Conservation (phyloP, 1,284 basidiomycete species). For the Earliella scabrosa region DNA sequence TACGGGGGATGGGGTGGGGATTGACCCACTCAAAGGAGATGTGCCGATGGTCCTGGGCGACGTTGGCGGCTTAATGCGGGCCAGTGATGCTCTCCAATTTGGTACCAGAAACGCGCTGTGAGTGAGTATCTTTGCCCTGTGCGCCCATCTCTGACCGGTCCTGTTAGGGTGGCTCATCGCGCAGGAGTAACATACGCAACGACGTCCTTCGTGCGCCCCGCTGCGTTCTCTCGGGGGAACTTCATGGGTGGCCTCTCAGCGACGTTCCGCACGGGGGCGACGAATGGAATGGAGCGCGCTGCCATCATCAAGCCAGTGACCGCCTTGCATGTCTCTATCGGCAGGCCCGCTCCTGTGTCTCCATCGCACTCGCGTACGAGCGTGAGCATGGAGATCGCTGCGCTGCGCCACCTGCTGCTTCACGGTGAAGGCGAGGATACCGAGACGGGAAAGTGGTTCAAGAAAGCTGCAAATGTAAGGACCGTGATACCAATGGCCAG, state of each 20-base stretch:
- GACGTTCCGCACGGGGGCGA: conserved; percentile 58
- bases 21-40: conserved; percentile 50
- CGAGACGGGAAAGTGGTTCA: conserved; percentile 52
- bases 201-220: conserved; percentile 58
- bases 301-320: conserved; percentile 72
- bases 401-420: conserved; percentile 51
- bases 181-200: conserved; percentile 65
- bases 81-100: conserved; percentile 77
- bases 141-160: too few relatives aligned
- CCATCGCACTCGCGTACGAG: conserved; percentile 39
- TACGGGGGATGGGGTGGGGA: conserved; percentile 69
- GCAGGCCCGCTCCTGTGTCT: conserved; percentile 41
- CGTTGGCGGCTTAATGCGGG: conserved; percentile 58
- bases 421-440: conserved; percentile 48
- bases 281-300: conserved; percentile 63
- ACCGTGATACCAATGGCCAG: not conserved
- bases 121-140: conserved; percentile 31
- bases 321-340: conserved; percentile 74
- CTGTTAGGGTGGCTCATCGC: conserved; percentile 59
- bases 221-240: conserved; percentile 65
- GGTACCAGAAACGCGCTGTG: conserved; percentile 72
- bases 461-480: conserved; percentile 59
- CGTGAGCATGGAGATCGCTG: conserved; percentile 57
- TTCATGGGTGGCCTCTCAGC: conserved; percentile 59
- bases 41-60: conserved; percentile 54